Evolutionary conservation across 202 grass and related monocot species (phyloP).

Genomic region (Digitaria exilis): DNA sequence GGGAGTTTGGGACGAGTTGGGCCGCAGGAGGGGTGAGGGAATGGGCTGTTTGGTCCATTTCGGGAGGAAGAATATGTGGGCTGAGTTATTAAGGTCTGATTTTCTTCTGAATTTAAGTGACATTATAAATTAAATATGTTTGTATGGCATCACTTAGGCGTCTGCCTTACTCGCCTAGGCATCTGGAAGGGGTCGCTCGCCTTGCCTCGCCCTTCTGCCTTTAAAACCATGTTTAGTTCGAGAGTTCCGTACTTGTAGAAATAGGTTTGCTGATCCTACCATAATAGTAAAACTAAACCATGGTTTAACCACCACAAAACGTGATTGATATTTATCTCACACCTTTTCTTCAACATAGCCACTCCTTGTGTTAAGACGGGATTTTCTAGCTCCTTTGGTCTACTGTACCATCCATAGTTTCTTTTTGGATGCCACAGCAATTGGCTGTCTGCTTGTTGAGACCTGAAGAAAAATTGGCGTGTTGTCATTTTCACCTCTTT

Average conservation of each 20-base stretch:
- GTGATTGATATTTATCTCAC: not conserved
- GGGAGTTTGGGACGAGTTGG: no score
- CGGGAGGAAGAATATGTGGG: no score
- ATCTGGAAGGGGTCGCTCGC: no score
- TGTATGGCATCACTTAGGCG: no score
- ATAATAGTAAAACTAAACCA: constrained; percentile 10
- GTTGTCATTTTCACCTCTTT: not conserved
- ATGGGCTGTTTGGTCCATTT: no score
- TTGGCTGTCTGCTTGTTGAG: not conserved
- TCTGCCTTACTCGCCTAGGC: no score
- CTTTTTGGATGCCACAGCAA: not conserved
- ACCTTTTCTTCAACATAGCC: not conserved
- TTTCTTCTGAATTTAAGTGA: no score
- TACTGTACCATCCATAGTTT: not conserved
- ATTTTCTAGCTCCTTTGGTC: not conserved
- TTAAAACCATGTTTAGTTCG: no score
- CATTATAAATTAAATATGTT: no score
- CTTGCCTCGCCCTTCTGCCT: no score
- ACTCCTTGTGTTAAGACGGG: not conserved
- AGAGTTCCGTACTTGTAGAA: not conserved
- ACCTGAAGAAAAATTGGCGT: not conserved
- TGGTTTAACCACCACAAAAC: constrained; percentile 2
- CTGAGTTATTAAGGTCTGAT: no score
- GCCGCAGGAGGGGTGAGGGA: no score
- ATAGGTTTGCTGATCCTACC: not conserved